These are phyloP conservation scores for Gymnopus androsaceus DNA, from an alignment of 1,284 basidiomycete species.

Conservation along the genomic window DNA sequence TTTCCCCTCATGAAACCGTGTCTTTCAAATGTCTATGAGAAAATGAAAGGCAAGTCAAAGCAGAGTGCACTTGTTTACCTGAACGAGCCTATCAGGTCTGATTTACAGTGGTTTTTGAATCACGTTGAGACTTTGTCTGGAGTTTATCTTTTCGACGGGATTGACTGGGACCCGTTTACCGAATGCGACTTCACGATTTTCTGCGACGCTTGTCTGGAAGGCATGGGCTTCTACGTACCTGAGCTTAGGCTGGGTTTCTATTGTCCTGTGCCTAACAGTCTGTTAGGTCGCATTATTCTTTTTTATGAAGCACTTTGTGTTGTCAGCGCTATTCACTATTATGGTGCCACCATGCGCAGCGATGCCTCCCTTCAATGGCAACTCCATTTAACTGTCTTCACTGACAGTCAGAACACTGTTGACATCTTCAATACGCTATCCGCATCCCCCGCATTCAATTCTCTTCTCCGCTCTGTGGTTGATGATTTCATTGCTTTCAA, in stretches of 20 bases:
- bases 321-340: neutral
- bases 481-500: neutral
- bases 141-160: neutral
- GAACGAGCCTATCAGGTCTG: constrained; percentile 19
- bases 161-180: neutral
- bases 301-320: neutral
- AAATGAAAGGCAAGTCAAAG: constrained; percentile 30
- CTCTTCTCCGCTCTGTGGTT: neutral
- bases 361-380: neutral
- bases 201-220: constrained; percentile 4
- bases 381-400: neutral
- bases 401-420: neutral
- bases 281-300: neutral
- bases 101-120: too few relatives aligned
- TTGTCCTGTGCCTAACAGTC: neutral
- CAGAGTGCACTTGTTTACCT: constrained; percentile 25
- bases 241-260: neutral
- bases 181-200: neutral
- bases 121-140: neutral
- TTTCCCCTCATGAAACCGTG: constrained; percentile 35
- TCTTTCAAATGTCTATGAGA: constrained; percentile 32
- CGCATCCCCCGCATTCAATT: neutral
- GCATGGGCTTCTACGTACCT: constrained; percentile 7
- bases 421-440: neutral
- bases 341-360: neutral